phyloP scores from a whole-genome alignment of 1,139 yeast genomes.

The Candida sojae region DNA sequence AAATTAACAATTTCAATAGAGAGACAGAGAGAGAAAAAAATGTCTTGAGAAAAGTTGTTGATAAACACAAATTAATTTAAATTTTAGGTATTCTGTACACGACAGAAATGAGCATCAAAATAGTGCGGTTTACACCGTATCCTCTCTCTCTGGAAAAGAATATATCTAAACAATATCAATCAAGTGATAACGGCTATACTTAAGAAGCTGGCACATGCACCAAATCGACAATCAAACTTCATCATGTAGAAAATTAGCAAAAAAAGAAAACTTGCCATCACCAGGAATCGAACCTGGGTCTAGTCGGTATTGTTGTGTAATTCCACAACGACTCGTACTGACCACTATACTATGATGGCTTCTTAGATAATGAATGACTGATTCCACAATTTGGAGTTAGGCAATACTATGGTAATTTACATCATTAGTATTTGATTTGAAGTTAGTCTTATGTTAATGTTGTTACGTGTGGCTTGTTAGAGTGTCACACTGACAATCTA shows the following conservation, averaged over 20 bases:
- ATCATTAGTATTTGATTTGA: too few species aligned
- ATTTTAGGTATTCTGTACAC: neutral
- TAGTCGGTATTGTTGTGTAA: conserved; percentile 30
- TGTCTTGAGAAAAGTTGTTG: neutral
- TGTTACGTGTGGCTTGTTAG: too few species aligned
- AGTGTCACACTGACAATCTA: too few species aligned
- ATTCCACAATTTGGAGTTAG: too few species aligned
- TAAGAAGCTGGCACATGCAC: too few species aligned
- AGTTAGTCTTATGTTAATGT: too few species aligned
- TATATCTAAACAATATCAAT: neutral
- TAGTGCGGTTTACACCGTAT: too few species aligned
- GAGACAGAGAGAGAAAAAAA: neutral
- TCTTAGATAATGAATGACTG: too few species aligned
- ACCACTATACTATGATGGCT: conserved; percentile 54
- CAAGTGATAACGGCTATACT: neutral
- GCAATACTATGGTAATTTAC: too few species aligned
- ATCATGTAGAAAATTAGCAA: neutral
- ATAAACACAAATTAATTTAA: neutral
- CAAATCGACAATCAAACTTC: neutral
- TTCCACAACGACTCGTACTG: conserved; percentile 55
- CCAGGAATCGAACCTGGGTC: conserved; percentile 62
- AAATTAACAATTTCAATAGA: neutral
- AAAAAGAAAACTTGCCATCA: conserved; percentile 41
- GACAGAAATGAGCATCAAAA: neutral
- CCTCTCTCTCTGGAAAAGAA: too few species aligned